Evolutionary conservation across 495 filamentous ascomycete genomes (phyloP).

Genomic region (Cladorrhinum samala): DNA sequence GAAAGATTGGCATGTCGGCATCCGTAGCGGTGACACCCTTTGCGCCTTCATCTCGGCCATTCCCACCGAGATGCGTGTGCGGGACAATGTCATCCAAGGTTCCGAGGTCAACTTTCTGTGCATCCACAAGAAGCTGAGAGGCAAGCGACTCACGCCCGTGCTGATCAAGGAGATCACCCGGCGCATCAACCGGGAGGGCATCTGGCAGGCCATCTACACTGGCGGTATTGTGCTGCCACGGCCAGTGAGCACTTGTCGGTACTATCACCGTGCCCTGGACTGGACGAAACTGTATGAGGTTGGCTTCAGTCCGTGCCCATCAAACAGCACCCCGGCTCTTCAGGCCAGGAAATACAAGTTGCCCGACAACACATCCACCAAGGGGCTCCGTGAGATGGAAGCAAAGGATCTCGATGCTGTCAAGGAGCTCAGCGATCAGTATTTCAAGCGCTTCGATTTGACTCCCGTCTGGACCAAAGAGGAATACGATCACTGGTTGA

Average conservation of each 20-base stretch:
- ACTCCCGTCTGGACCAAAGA: slow-evolving; percentile 72
- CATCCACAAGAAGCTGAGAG: slow-evolving; percentile 93
- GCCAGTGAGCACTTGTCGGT: slow-evolving; percentile 85
- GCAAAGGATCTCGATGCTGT: slow-evolving; percentile 75
- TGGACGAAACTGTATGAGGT: slow-evolving; percentile 95
- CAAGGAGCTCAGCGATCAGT: slow-evolving; percentile 65
- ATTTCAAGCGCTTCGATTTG: slow-evolving; percentile 72
- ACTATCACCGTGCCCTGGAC: slow-evolving; percentile 87
- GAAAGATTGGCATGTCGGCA: slow-evolving; percentile 92
- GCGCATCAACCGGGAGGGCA: slow-evolving; percentile 70
- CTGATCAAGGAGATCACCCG: slow-evolving; percentile 97
- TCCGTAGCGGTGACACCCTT: slow-evolving; percentile 73
- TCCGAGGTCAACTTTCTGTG: slow-evolving; percentile 98
- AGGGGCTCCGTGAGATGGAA: slow-evolving; percentile 74
- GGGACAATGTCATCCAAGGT: slow-evolving; percentile 63
- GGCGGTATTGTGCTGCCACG: slow-evolving; percentile 84
- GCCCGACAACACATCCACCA: slow-evolving; percentile 60
- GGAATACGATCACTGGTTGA: slow-evolving; percentile 83
- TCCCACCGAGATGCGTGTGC: slow-evolving; percentile 74
- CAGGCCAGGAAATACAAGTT: slow-evolving; percentile 77
- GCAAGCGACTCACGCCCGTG: slow-evolving; percentile 83
- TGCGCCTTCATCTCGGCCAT: slow-evolving; percentile 94
- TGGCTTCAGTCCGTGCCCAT: slow-evolving; percentile 78
- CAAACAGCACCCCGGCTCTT: slow-evolving; percentile 70
- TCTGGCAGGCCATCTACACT: slow-evolving; percentile 95